A percentile compares a stretch with the other conserved stretches of the same genome.
Conservation (phyloP, 345 rosid species). For the Isatis tinctoria region DNA sequence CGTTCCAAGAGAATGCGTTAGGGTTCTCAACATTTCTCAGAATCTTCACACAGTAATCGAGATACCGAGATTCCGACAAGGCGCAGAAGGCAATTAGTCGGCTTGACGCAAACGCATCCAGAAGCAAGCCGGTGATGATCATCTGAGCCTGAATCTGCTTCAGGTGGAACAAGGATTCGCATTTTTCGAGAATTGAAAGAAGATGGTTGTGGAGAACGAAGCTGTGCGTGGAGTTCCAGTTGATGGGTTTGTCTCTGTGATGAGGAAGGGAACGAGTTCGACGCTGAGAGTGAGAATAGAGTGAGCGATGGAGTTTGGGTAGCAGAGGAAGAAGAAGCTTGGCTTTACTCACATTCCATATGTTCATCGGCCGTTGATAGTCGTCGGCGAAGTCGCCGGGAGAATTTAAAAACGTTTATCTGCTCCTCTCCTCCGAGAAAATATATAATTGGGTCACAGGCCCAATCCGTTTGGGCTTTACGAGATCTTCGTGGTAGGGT, state of each 20-base stretch:
- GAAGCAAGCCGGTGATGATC: constrained; percentile 45
- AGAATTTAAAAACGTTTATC: background rate
- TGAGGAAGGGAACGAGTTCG: constrained; percentile 43
- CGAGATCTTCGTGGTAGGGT: no score
- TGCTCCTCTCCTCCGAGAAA: background rate
- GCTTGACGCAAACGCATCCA: constrained; percentile 58
- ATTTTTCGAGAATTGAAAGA: constrained; percentile 52
- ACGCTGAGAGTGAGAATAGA: constrained; percentile 23
- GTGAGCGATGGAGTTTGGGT: constrained; percentile 8
- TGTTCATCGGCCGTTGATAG: constrained; percentile 40
- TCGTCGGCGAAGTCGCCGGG: constrained; percentile 10
- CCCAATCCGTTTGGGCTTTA: background rate
- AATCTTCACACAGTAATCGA: constrained; percentile 53
- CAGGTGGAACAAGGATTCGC: constrained; percentile 51
- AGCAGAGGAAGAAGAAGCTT: constrained; percentile 20
- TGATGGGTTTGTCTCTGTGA: constrained; percentile 35
- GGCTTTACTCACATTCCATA: constrained; percentile 19
- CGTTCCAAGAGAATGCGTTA: constrained; percentile 70
- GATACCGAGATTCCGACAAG: constrained; percentile 50
- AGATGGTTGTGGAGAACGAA: constrained; percentile 54
- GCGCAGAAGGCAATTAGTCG: constrained; percentile 64
- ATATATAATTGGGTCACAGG: background rate
- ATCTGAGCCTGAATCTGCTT: constrained; percentile 76
- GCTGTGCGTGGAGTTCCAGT: constrained; percentile 43
- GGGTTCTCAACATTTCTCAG: constrained; percentile 38